Evolutionary conservation across 768 basidiomycete genomes (phyloP).

Genomic region (Boletus patriciae): DNA sequence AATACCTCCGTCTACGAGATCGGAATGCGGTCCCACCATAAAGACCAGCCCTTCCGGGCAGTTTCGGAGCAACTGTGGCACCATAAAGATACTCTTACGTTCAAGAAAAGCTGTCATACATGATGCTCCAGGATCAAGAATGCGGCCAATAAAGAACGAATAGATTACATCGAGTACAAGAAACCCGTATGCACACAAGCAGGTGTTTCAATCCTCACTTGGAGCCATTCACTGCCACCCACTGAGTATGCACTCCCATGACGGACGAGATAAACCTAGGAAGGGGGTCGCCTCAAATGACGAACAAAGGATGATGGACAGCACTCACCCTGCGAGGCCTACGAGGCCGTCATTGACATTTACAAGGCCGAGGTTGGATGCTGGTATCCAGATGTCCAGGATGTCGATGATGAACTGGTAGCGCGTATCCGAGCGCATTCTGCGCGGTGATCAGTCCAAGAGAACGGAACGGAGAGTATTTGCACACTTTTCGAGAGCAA

Average conservation of each 20-base stretch:
- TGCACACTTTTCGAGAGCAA: slow-evolving; percentile 53
- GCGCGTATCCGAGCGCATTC: slow-evolving; percentile 62
- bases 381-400: slow-evolving; percentile 89
- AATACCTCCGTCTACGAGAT: slow-evolving; percentile 70
- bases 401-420: slow-evolving; percentile 83
- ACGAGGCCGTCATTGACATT: slow-evolving; percentile 81
- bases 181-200: not conserved
- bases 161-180: slow-evolving; percentile 9
- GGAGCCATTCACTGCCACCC: slow-evolving; percentile 50
- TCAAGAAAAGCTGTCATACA: not conserved
- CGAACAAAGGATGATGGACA: not conserved
- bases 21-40: slow-evolving; percentile 13
- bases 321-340: slow-evolving; percentile 79
- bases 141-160: not conserved
- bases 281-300: slow-evolving; percentile 5
- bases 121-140: not conserved
- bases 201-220: slow-evolving; percentile 32
- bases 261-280: slow-evolving; percentile 67
- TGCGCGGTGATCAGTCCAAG: slow-evolving; percentile 28
- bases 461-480: not conserved
- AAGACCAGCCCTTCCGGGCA: not conserved
- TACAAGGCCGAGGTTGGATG: slow-evolving; percentile 72
- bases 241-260: slow-evolving; percentile 67
- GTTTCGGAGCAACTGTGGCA: not conserved
- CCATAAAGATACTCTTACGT: not conserved